phyloP scores from a whole-genome alignment of 2,329 filamentous ascomycete species.

The Nemania sp. region DNA sequence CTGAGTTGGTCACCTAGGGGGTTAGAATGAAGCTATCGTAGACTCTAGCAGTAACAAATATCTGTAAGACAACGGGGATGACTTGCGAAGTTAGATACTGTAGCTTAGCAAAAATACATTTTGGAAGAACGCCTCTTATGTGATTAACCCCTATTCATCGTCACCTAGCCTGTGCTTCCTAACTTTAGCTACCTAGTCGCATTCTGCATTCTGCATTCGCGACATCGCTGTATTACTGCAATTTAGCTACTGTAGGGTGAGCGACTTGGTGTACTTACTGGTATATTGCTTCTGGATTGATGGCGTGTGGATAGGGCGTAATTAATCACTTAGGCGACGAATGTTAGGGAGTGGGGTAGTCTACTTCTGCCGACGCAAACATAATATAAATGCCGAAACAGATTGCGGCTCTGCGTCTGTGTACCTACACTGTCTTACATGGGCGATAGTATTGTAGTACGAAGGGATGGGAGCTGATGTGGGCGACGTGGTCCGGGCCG shows the following conservation, averaged over 20 bases:
- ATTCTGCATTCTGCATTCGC: too few relatives aligned
- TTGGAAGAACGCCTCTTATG: not conserved
- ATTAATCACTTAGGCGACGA: not conserved
- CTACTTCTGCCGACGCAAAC: not conserved
- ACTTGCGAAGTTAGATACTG: not conserved
- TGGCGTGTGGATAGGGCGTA: not conserved
- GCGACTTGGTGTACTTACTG: not conserved
- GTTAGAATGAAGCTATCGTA: not conserved
- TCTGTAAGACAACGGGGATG: not conserved
- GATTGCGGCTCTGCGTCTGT: not conserved
- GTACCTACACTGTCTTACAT: not conserved
- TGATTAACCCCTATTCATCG: constrained; percentile 10
- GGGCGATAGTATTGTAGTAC: not conserved
- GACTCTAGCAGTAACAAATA: not conserved
- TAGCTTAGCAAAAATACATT: not conserved
- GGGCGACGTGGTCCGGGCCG: not conserved
- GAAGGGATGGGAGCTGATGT: not conserved
- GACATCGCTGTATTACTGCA: too few relatives aligned
- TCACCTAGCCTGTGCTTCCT: not conserved
- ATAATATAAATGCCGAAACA: not conserved
- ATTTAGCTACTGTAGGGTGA: not conserved
- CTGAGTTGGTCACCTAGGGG: too few relatives aligned
- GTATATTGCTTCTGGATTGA: not conserved
- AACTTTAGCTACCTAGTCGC: not conserved
- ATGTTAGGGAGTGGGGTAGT: not conserved